Evolutionary conservation across 495 filamentous ascomycete genomes (phyloP).

Genomic region (Bryoglossum gracile): DNA sequence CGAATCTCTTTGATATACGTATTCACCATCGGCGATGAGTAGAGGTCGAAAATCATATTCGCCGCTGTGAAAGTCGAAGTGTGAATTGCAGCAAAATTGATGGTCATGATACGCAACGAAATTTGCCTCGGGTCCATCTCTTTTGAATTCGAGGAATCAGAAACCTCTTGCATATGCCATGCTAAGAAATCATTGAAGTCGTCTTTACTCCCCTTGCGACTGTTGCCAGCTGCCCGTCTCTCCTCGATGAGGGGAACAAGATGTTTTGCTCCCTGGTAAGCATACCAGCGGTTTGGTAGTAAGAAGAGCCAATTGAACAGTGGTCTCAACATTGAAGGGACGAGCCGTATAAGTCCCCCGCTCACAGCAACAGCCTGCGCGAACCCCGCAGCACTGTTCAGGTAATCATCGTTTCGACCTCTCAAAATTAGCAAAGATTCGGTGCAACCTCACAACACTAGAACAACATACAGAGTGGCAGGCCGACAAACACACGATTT

Average conservation of each 20-base stretch:
- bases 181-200: slow-evolving; percentile 30
- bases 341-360: slow-evolving; percentile 27
- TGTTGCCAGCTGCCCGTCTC: slow-evolving; percentile 2
- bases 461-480: slow-evolving; percentile 37
- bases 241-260: slow-evolving; percentile 24
- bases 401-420: slow-evolving; percentile 37
- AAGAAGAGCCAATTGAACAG: slow-evolving; percentile 30
- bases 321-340: slow-evolving; percentile 33
- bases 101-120: slow-evolving; percentile 30
- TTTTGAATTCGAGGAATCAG: slow-evolving; percentile 21
- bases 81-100: slow-evolving; percentile 46
- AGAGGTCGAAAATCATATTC: slow-evolving; percentile 39
- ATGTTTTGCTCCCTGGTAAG: slow-evolving; percentile 25
- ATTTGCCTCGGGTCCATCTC: slow-evolving; percentile 26
- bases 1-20: slow-evolving; percentile 41
- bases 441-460: too few relatives aligned
- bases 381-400: slow-evolving; percentile 34
- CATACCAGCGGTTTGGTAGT: slow-evolving; percentile 31
- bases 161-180: slow-evolving; percentile 31
- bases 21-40: slow-evolving; percentile 33
- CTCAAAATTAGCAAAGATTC: slow-evolving; percentile 26
- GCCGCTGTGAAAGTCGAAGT: slow-evolving; percentile 42
- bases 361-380: slow-evolving; percentile 32
- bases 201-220: neutral
- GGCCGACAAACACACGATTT: slow-evolving; percentile 50